Evolutionary conservation across 2,329 filamentous ascomycete genomes (phyloP).

Genomic region (Waltergamsia citrina): DNA sequence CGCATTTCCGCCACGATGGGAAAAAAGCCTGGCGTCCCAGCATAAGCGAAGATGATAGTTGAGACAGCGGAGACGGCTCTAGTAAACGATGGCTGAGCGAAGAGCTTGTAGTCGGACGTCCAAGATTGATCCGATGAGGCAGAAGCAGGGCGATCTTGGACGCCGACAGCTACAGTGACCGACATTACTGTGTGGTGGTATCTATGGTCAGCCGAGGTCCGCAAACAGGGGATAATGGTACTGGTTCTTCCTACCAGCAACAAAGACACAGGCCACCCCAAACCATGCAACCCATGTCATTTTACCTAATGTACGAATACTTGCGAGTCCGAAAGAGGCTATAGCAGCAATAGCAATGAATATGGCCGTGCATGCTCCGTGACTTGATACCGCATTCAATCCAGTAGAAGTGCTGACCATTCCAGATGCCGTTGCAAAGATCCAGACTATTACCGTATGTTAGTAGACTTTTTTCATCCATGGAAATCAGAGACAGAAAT

Average conservation of each 20-base stretch:
- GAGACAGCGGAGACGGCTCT: slow-evolving; percentile 19
- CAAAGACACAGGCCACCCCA: slow-evolving; percentile 16
- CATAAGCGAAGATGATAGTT: slow-evolving; percentile 24
- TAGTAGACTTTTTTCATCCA: no score
- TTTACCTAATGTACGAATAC: slow-evolving; percentile 19
- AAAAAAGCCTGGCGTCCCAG: slow-evolving; percentile 24
- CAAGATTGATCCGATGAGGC: slow-evolving; percentile 12
- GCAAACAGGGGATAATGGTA: no score
- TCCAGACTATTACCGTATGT: no score
- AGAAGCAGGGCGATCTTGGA: slow-evolving; percentile 16
- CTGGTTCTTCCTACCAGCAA: slow-evolving; percentile 11
- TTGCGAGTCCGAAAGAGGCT: slow-evolving; percentile 17
- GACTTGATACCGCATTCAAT: slow-evolving; percentile 27
- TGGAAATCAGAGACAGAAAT: background rate
- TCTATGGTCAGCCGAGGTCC: no score
- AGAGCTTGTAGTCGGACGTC: slow-evolving; percentile 17
- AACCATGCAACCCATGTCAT: slow-evolving; percentile 23
- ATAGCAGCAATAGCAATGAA: slow-evolving; percentile 25
- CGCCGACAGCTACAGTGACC: slow-evolving; percentile 17
- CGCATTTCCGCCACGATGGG: slow-evolving; percentile 21
- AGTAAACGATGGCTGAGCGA: slow-evolving; percentile 17
- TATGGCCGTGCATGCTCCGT: slow-evolving; percentile 27
- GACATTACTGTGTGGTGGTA: slow-evolving; percentile 15
- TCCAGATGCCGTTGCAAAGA: slow-evolving; percentile 22
- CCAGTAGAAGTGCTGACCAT: slow-evolving; percentile 29